Base-by-base conservation (phyloP, 164 flowering plant species). In the Piper longum region DNA sequence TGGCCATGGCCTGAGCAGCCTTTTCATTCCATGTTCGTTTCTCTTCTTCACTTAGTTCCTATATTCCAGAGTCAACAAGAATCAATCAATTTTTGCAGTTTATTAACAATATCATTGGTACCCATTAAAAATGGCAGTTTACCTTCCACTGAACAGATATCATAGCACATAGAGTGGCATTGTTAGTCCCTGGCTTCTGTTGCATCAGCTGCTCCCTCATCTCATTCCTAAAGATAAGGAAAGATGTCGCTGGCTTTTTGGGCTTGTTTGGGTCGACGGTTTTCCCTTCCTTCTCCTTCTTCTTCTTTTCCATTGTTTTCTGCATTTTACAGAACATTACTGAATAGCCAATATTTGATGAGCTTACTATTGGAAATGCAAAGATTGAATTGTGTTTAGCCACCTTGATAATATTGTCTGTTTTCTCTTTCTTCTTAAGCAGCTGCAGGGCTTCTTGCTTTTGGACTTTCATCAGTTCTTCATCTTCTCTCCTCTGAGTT, bases 61-160 rank as follows among this genome's bases (percentile, higher is more conserved):
- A 40, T 41, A 3, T 18, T 6, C 26, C 6, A 19, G 4, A 43
- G 16, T 12, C 56, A 62, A 18, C 41, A 48, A 39, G 16, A 18
- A 40, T 7, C 44, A 41, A 26, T 4, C 55, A 39, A 16, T 4
- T 40, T 42, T 17, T 16, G 51, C 54, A 41, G 43, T 16, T 55
- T 39, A 17, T 17, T 26, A 68, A 40, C 5, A 19, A 39, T 5
- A 11, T 39, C 55, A 43, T 16, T 43, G 18, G 0, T n/a, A 0
- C 12, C 11, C 5, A 9, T 4, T 18, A 17, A 2, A 41, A 13
- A 9, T 48, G 14, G 14, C 8, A 48, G 14, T 12, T 4, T 71
- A 88, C 96, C 91, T 88, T 88, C 98, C 98, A 93, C 69, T 85
- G 88, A 64, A 93, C 80, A 16, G 97, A 86, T 59, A 93, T 78